Evolutionary conservation across 306 rosid genomes (phyloP).

Genomic region (Delonix regia): DNA sequence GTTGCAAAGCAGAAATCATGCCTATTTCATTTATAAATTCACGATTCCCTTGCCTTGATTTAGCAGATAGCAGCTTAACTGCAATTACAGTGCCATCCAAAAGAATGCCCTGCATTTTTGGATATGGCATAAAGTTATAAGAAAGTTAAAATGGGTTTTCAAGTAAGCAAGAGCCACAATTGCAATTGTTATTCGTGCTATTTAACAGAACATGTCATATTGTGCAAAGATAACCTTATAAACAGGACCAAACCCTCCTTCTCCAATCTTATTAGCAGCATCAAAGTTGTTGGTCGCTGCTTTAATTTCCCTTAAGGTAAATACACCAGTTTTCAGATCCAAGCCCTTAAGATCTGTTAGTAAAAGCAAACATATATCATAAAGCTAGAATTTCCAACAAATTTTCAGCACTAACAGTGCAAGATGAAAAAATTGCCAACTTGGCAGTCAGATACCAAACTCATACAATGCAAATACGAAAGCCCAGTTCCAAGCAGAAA

Average conservation of each 20-base stretch:
- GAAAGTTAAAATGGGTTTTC: background rate
- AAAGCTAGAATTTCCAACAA: background rate
- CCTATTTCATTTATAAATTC: constrained; percentile 71
- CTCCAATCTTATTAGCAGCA: constrained; percentile 62
- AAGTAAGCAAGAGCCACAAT: background rate
- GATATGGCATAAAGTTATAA: background rate
- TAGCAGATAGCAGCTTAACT: constrained; percentile 63
- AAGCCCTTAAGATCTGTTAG: constrained; percentile 49
- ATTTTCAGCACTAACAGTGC: background rate
- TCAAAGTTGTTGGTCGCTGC: constrained; percentile 65
- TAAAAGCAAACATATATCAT: constrained; percentile 31
- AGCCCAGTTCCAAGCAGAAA: background rate
- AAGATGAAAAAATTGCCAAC: background rate
- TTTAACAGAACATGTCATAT: background rate
- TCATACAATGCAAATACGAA: background rate
- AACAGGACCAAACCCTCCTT: constrained; percentile 78
- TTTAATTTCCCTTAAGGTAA: constrained; percentile 58
- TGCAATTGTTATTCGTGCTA: background rate
- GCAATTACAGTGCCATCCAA: constrained; percentile 56
- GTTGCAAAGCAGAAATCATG: constrained; percentile 64
- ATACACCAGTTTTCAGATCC: constrained; percentile 46
- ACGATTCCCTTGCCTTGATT: constrained; percentile 66
- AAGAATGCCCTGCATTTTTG: constrained; percentile 49
- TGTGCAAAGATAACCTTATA: constrained; percentile 54
- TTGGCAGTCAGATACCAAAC: background rate